Percentiles rank a stretch among this genome's conserved stretches.
phyloP scores from a whole-genome alignment of 257 asterid genomes.

The Ballota nigra region DNA sequence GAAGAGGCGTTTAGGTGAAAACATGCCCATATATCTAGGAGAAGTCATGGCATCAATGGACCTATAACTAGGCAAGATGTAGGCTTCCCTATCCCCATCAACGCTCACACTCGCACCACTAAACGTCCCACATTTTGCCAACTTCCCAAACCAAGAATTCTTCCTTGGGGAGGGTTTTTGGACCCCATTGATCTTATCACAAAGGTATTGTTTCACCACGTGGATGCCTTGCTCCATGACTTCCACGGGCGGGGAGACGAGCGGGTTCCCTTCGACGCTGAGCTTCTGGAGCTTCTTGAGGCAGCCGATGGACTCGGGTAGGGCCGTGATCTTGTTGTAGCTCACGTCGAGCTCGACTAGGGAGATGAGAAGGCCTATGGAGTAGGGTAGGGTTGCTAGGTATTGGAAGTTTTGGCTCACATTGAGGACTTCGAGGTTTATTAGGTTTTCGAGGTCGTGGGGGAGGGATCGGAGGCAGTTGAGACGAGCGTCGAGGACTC shows the following conservation, averaged over 20 bases:
- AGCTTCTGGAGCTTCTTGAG: slow-evolving; percentile 73
- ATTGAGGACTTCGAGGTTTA: slow-evolving; percentile 66
- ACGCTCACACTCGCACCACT: slow-evolving; percentile 39
- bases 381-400: slow-evolving; percentile 62
- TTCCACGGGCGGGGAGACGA: slow-evolving; percentile 62
- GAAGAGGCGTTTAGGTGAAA: slow-evolving; percentile 63
- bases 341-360: slow-evolving; percentile 76
- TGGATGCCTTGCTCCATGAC: slow-evolving; percentile 66
- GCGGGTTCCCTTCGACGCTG: slow-evolving; percentile 74
- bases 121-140: slow-evolving; percentile 68
- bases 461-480: slow-evolving; percentile 84
- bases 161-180: slow-evolving; percentile 36
- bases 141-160: slow-evolving; percentile 76
- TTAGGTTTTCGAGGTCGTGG: slow-evolving; percentile 75
- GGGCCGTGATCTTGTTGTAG: slow-evolving; percentile 59
- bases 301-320: slow-evolving; percentile 81
- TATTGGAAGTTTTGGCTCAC: slow-evolving; percentile 85
- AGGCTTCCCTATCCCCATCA: slow-evolving; percentile 38
- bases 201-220: slow-evolving; percentile 54
- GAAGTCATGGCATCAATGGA: slow-evolving; percentile 53
- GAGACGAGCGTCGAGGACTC: slow-evolving; percentile 66
- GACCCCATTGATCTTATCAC: slow-evolving; percentile 60
- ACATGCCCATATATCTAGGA: slow-evolving; percentile 63
- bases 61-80: slow-evolving; percentile 30
- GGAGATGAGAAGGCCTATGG: slow-evolving; percentile 77